Percentiles rank a stretch among this genome's conserved stretches.
Evolutionary conservation across 169 alveolate species (phyloP).

Genomic region (Plasmodium gaboni): DNA sequence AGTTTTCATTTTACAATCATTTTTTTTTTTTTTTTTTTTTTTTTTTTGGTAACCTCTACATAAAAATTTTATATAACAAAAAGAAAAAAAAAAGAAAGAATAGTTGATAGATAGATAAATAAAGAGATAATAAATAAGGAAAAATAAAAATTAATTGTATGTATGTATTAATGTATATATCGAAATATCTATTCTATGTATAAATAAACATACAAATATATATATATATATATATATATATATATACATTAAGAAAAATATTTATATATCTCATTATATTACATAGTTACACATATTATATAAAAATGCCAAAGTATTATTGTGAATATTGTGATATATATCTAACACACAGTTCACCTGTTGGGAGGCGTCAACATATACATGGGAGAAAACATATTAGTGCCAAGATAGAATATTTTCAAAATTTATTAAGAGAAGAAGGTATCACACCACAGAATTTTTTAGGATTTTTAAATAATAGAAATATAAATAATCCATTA

Average conservation of each 20-base stretch:
- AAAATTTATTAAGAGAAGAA: slow-evolving; percentile 83
- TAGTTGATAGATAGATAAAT: too few relatives aligned
- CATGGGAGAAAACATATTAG: slow-evolving; percentile 98
- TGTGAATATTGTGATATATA: slow-evolving; percentile 99
- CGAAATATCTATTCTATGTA: neutral
- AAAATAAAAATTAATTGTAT: neutral
- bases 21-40: too few relatives aligned
- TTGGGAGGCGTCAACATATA: slow-evolving; percentile 98
- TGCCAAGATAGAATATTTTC: slow-evolving; percentile 97
- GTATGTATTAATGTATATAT: neutral
- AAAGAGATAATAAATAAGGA: too few relatives aligned
- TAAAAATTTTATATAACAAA: too few relatives aligned
- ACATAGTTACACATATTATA: slow-evolving; percentile 1
- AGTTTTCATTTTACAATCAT: too few relatives aligned
- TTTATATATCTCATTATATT: neutral
- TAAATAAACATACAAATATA: neutral
- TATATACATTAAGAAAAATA: neutral
- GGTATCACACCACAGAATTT: slow-evolving; percentile 75
- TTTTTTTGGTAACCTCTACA: too few relatives aligned
- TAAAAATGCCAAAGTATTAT: slow-evolving; percentile 98
- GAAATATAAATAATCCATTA: slow-evolving; percentile 20
- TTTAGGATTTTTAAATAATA: slow-evolving; percentile 46
- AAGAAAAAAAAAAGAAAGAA: too few relatives aligned
- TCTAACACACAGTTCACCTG: slow-evolving; percentile 98
- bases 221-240: neutral